Percentiles rank a stretch among this genome's conserved stretches.
Conservation (phyloP, 371 early-diverging fungal species). For the Rhizomucor pusillus region DNA sequence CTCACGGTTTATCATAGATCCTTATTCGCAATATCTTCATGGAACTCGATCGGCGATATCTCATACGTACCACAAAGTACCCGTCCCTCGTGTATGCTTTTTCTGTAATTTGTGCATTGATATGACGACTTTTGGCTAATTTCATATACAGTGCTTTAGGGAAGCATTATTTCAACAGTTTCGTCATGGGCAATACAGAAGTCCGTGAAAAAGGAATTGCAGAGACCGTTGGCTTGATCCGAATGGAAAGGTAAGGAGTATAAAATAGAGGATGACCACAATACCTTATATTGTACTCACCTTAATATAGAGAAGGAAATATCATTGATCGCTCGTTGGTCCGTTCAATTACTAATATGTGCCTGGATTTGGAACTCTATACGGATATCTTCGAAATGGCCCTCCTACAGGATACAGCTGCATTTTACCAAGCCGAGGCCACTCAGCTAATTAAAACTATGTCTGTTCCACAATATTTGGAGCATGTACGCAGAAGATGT, state of each 20-base stretch:
- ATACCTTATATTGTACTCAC: not conserved
- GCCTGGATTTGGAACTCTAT: slow-evolving; percentile 76
- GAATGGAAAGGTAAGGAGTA: slow-evolving; percentile 55
- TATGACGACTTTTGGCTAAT: no score
- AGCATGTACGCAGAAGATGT: slow-evolving; percentile 61
- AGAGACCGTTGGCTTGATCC: slow-evolving; percentile 40
- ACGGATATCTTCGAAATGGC: slow-evolving; percentile 61
- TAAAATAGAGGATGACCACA: not conserved
- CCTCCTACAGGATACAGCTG: slow-evolving; percentile 61
- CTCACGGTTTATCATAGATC: slow-evolving; percentile 26
- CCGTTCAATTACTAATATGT: slow-evolving; percentile 70
- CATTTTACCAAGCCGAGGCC: slow-evolving; percentile 70
- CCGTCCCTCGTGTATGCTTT: slow-evolving; percentile 64
- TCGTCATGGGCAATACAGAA: slow-evolving; percentile 49
- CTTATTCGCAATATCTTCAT: slow-evolving; percentile 84
- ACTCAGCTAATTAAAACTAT: slow-evolving; percentile 41
- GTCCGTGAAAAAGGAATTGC: slow-evolving; percentile 45
- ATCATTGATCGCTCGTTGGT: slow-evolving; percentile 56
- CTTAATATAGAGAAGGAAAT: slow-evolving; percentile 46
- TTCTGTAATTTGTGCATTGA: not conserved
- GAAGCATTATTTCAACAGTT: slow-evolving; percentile 62
- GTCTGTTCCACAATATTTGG: slow-evolving; percentile 59
- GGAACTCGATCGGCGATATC: slow-evolving; percentile 89
- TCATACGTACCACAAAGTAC: slow-evolving; percentile 66
- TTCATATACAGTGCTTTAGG: slow-evolving; percentile 58